Evolutionary conservation across 169 alveolate species (phyloP).

Genomic region (Ichthyophthirius multifiliis): DNA sequence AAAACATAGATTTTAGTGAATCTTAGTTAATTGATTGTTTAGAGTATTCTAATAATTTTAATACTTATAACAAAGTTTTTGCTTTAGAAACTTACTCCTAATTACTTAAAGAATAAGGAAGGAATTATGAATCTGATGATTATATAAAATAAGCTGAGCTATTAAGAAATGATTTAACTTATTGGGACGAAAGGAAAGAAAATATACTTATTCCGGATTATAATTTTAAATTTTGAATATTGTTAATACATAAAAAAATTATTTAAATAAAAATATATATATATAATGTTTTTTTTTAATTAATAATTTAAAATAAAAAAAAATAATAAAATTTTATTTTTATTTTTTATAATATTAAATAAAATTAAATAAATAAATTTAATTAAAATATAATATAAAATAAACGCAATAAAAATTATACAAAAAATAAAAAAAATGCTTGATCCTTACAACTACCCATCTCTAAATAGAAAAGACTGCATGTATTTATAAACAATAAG

Average conservation of each 20-base stretch:
- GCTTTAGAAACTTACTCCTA: background rate
- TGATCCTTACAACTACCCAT: background rate
- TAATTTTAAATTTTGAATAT: slow-evolving; percentile 6
- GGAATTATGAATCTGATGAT: background rate
- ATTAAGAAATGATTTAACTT: background rate
- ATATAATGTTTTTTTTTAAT: too few species aligned
- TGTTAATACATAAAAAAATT: too few species aligned
- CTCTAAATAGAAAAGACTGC: slow-evolving; percentile 1
- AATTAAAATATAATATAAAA: too few species aligned
- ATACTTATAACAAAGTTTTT: slow-evolving; percentile 1
- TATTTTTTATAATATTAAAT: too few species aligned
- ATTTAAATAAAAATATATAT: too few species aligned
- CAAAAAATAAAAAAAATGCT: too few species aligned
- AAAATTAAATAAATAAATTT: too few species aligned
- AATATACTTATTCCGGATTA: slow-evolving; percentile 7
- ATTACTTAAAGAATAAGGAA: slow-evolving; percentile 7
- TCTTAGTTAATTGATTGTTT: slow-evolving; percentile 8
- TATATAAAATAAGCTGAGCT: background rate
- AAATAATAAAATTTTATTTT: too few species aligned
- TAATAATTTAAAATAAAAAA: too few species aligned
- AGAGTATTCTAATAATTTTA: background rate
- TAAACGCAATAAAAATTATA: too few species aligned
- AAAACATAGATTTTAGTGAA: slow-evolving; percentile 7
- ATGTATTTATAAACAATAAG: background rate
- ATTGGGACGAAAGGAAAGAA: slow-evolving; percentile 28